A percentile compares a stretch with the other conserved stretches of the same genome.
These are phyloP conservation scores for Cyclotella kingstonii DNA, from an alignment of 108 stramenopile species.

Conservation along the genomic window DNA sequence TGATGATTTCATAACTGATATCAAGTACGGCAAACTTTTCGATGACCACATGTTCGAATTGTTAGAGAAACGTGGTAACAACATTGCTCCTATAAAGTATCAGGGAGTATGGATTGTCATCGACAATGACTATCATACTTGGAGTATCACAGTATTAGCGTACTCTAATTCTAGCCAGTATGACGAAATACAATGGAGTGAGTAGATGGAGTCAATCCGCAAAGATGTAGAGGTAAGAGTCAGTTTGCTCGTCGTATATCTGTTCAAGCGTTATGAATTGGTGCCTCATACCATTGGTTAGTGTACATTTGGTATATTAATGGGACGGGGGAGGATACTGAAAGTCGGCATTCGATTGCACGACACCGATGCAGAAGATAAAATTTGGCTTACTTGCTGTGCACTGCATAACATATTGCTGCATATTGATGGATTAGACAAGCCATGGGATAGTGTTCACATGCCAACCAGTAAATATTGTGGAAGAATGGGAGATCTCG, in stretches of 20 bases:
- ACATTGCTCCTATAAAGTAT: not conserved
- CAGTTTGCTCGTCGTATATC: no score
- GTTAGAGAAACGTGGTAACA: no score
- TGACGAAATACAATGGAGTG: conserved; percentile 6
- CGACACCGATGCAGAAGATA: conserved; percentile 10
- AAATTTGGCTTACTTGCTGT: conserved; percentile 38
- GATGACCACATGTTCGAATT: conserved; percentile 5
- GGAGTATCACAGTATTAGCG: conserved; percentile 8
- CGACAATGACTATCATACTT: conserved; percentile 8
- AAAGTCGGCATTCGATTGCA: conserved; percentile 24
- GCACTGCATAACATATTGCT: conserved; percentile 46
- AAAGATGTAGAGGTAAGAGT: conserved; percentile 13
- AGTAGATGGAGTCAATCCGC: conserved; percentile 26
- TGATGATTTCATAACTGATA: conserved; percentile 11
- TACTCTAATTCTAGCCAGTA: not conserved
- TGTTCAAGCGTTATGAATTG: no score
- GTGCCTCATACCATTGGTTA: not conserved
- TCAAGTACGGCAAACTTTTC: conserved; percentile 6
- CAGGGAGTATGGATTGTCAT: conserved; percentile 8
- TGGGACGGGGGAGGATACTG: conserved; percentile 24
- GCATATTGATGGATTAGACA: conserved; percentile 40
- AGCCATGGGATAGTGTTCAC: conserved; percentile 9
- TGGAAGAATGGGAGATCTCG: not conserved
- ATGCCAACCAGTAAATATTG: conserved; percentile 1
- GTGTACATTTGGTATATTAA: conserved; percentile 10